phyloP scores from a whole-genome alignment of 495 filamentous ascomycete genomes.

The Aspergillus biplanus region DNA sequence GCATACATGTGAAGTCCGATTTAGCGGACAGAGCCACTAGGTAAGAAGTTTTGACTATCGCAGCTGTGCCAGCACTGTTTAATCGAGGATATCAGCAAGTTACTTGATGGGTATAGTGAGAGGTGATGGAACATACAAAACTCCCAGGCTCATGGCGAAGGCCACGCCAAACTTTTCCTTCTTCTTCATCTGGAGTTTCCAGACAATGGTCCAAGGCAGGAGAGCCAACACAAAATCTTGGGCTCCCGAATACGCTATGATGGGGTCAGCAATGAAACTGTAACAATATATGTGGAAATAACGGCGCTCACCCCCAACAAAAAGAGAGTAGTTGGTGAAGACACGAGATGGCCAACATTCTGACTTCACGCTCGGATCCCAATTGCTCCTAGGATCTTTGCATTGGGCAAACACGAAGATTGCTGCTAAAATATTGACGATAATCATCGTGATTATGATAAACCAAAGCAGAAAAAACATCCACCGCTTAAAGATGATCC shows the following conservation, averaged over 20 bases:
- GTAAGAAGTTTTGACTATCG: conserved; percentile 33
- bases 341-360: conserved; percentile 29
- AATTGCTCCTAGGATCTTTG: conserved; percentile 24
- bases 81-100: neutral
- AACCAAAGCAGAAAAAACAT: conserved; percentile 30
- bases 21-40: conserved; percentile 21
- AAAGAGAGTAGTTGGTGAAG: conserved; percentile 26
- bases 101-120: neutral
- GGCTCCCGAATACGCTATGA: conserved; percentile 29
- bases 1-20: conserved; percentile 32
- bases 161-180: conserved; percentile 31
- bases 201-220: conserved; percentile 29
- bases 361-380: conserved; percentile 25
- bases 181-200: conserved; percentile 33
- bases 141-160: conserved; percentile 33
- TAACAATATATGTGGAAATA: neutral
- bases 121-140: conserved; percentile 22
- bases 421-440: conserved; percentile 27
- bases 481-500: conserved; percentile 28
- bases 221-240: conserved; percentile 35
- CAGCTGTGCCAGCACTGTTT: conserved; percentile 24
- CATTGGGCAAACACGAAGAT: conserved; percentile 32
- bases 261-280: neutral
- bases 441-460: conserved; percentile 32
- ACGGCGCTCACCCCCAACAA: conserved; percentile 24